Evolutionary conservation across 2,329 filamentous ascomycete genomes (phyloP).

Genomic region (Phyllosticta ampelicida): DNA sequence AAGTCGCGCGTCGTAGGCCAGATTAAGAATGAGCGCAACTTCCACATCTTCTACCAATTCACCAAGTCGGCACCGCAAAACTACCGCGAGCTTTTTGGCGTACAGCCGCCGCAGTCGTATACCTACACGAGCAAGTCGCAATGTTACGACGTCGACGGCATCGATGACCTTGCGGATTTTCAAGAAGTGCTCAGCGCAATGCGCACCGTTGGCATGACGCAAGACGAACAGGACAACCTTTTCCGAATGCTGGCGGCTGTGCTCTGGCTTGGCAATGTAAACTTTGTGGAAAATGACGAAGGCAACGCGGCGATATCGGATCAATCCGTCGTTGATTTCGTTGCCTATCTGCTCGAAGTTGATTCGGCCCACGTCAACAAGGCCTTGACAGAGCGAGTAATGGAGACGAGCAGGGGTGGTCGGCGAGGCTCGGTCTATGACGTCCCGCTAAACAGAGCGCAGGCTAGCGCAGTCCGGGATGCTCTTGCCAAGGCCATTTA

Average conservation of each 20-base stretch:
- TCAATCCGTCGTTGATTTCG: constrained; percentile 84
- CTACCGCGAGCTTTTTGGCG: constrained; percentile 59
- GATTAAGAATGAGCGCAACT: constrained; percentile 91
- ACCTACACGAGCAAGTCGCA: constrained; percentile 89
- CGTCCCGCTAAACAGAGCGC: constrained; percentile 73
- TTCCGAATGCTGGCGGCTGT: constrained; percentile 90
- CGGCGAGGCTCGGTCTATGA: constrained; percentile 58
- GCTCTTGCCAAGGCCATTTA: constrained; percentile 94
- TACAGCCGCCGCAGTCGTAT: constrained; percentile 88
- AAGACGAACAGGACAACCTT: constrained; percentile 87
- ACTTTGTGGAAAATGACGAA: constrained; percentile 78
- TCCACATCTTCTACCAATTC: constrained; percentile 99
- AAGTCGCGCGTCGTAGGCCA: constrained; percentile 93
- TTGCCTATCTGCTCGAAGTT: constrained; percentile 87
- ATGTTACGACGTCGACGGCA: constrained; percentile 87
- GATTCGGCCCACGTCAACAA: constrained; percentile 70
- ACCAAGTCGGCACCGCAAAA: constrained; percentile 73
- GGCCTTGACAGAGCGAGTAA: constrained; percentile 78
- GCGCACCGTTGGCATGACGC: constrained; percentile 80
- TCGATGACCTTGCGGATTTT: constrained; percentile 84
- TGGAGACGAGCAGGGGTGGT: constrained; percentile 59
- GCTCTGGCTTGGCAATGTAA: constrained; percentile 89
- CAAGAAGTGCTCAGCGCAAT: constrained; percentile 87
- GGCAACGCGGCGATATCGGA: constrained; percentile 82
- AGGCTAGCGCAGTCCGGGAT: constrained; percentile 79